These are phyloP conservation scores for Yueomyces sp. DNA, from an alignment of 1,139 yeast genomes.

Conservation along the genomic window DNA sequence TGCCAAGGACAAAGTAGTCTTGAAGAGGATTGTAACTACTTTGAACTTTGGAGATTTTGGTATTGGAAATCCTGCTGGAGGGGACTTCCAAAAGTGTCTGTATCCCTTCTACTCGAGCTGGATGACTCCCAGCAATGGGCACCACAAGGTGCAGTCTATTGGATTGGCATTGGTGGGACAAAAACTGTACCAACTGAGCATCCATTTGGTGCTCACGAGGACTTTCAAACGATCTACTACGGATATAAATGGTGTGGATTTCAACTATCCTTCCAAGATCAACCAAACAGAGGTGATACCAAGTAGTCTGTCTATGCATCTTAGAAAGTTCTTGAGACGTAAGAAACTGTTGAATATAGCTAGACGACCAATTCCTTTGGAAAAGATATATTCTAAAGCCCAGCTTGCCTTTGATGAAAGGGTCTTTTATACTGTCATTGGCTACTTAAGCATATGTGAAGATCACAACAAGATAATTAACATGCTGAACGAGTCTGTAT, in stretches of 20 bases:
- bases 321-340: conserved; percentile 5
- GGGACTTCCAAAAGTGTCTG: neutral
- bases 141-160: too few species aligned
- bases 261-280: neutral
- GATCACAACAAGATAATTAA: conserved; percentile 7
- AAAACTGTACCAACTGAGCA: neutral
- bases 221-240: neutral
- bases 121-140: neutral
- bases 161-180: neutral
- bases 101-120: neutral
- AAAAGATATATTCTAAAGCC: conserved; percentile 6
- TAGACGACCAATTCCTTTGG: conserved; percentile 8
- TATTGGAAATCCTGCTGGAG: neutral
- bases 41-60: too few species aligned
- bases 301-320: conserved; percentile 1
- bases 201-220: neutral
- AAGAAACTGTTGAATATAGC: conserved; percentile 7
- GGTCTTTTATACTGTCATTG: conserved; percentile 13
- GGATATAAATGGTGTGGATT: neutral
- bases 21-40: too few species aligned
- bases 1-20: too few species aligned
- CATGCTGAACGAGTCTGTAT: conserved; percentile 10
- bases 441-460: conserved; percentile 11
- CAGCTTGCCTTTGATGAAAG: conserved; percentile 8
- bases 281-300: neutral